phyloP scores from a whole-genome alignment of 2,329 filamentous ascomycete species.

The Monilinia vaccinii-corymbosi region DNA sequence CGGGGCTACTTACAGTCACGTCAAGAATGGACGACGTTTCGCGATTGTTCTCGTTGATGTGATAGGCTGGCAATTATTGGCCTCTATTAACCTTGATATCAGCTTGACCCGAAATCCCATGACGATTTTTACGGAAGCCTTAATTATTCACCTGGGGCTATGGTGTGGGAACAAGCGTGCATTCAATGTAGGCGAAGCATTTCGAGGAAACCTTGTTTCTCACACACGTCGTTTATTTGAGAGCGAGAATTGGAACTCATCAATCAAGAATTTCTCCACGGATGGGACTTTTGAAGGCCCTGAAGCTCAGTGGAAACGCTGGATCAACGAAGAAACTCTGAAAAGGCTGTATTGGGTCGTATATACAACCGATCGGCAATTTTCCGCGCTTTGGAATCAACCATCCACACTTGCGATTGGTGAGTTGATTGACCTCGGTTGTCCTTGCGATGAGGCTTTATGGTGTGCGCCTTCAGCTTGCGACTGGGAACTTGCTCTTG shows the following conservation, averaged over 20 bases:
- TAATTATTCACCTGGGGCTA: slow-evolving; percentile 19
- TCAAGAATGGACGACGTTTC: slow-evolving; percentile 21
- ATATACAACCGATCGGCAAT: slow-evolving; percentile 21
- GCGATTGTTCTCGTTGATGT: slow-evolving; percentile 21
- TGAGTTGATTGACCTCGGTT: slow-evolving; percentile 18
- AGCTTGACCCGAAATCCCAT: slow-evolving; percentile 19
- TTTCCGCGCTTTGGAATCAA: slow-evolving; percentile 20
- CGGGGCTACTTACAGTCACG: slow-evolving; percentile 19
- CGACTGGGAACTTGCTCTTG: slow-evolving; percentile 21
- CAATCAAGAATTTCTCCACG: neutral
- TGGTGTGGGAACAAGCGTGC: slow-evolving; percentile 24
- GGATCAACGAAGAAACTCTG: slow-evolving; percentile 19
- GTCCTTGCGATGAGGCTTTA: slow-evolving; percentile 23
- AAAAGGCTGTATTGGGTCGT: slow-evolving; percentile 21
- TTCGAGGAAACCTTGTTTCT: slow-evolving; percentile 19
- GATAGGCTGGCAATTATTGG: slow-evolving; percentile 20
- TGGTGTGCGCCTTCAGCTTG: slow-evolving; percentile 20
- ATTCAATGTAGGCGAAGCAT: slow-evolving; percentile 20
- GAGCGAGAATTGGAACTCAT: neutral
- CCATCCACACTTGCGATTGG: slow-evolving; percentile 20
- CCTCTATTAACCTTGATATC: slow-evolving; percentile 19
- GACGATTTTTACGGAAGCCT: slow-evolving; percentile 22
- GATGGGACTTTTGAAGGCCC: neutral
- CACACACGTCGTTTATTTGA: slow-evolving; percentile 17
- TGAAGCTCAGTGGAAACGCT: slow-evolving; percentile 16